Evolutionary conservation across 495 filamentous ascomycete species (phyloP).

Genomic region (Aspergillus coremiiformis): DNA sequence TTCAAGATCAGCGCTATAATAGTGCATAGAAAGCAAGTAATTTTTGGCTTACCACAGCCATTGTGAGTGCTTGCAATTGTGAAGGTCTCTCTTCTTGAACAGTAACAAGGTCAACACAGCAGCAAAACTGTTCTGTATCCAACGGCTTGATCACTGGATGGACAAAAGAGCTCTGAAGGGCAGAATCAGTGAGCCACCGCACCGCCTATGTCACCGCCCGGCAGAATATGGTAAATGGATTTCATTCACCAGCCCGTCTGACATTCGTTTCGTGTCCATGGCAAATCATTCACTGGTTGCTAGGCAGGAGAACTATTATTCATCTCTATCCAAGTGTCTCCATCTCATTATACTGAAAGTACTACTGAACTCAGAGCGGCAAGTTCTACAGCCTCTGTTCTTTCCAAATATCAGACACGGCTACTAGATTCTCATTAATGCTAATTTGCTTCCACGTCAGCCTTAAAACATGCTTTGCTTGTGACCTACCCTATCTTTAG

Average conservation of each 20-base stretch:
- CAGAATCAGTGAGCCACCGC: conserved; percentile 2
- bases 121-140: conserved; percentile 10
- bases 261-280: background rate
- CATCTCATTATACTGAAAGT: too few species aligned
- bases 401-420: background rate
- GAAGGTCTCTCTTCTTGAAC: background rate
- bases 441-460: background rate
- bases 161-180: conserved; percentile 9
- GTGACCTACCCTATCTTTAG: background rate
- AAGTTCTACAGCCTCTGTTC: too few species aligned
- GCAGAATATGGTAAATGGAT: conserved; percentile 14
- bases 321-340: too few species aligned
- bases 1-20: conserved; percentile 4
- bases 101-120: background rate
- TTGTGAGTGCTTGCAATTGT: conserved; percentile 11
- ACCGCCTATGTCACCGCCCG: conserved; percentile 20
- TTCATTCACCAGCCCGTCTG: background rate
- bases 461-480: background rate
- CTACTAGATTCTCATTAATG: background rate
- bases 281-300: background rate
- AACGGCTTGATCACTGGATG: conserved; percentile 5
- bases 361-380: too few species aligned
- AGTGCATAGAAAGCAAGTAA: background rate
- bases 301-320: too few species aligned
- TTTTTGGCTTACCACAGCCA: conserved; percentile 36